Percentiles rank a stretch among this genome's conserved stretches.
phyloP scores from a whole-genome alignment of 1,284 basidiomycete genomes.

The Tremellales sp. region DNA sequence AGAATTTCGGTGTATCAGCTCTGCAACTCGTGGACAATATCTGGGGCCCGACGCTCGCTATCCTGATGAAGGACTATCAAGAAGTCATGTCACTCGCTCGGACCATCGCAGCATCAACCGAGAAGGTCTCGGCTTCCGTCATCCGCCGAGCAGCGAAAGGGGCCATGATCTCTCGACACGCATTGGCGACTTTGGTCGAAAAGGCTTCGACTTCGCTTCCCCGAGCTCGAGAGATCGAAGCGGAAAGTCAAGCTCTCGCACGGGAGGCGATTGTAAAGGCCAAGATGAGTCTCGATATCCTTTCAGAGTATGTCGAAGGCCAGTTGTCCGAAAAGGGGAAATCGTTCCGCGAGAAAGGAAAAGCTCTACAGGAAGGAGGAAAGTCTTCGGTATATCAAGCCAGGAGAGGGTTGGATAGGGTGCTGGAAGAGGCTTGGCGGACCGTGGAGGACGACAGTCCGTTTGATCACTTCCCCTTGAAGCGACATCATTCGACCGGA shows the following conservation, averaged over 20 bases:
- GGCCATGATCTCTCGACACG: background rate
- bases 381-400: background rate
- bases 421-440: background rate
- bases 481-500: no score
- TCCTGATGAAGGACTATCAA: no score
- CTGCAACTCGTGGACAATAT: no score
- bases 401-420: background rate
- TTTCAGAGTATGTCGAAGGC: background rate
- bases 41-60: no score
- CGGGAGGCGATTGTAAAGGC: background rate
- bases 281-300: background rate
- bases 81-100: no score
- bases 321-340: background rate
- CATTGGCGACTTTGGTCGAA: background rate
- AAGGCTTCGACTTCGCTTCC: constrained; percentile 7
- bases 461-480: no score
- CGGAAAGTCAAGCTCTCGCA: background rate
- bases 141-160: background rate
- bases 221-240: background rate
- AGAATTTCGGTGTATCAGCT: no score
- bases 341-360: no score
- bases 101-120: no score
- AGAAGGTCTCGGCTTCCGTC: no score
- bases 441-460: background rate
- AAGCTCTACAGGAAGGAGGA: background rate